Evolutionary conservation across 768 basidiomycete genomes (phyloP).

Genomic region (Pleurotus giganteus): DNA sequence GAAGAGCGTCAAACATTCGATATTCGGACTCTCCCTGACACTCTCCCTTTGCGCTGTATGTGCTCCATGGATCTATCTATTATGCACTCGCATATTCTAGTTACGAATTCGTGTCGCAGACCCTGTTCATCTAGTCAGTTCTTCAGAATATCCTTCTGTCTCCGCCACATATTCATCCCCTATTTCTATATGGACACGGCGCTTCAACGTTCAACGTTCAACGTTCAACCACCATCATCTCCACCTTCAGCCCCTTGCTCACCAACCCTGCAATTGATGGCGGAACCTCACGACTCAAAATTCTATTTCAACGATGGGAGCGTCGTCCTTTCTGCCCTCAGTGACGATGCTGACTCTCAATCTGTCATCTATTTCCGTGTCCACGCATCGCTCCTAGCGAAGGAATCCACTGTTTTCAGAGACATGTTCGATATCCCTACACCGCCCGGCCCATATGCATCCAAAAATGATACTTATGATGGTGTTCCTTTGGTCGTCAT

Average conservation of each 20-base stretch:
- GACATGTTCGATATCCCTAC: constrained; percentile 14
- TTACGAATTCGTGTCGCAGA: no score
- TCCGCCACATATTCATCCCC: no score
- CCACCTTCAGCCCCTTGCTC: not conserved
- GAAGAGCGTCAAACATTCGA: no score
- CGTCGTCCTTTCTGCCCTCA: constrained; percentile 10
- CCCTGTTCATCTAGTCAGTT: no score
- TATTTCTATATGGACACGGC: no score
- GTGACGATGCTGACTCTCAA: not conserved
- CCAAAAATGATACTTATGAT: constrained; percentile 9
- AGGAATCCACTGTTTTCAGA: constrained; percentile 12
- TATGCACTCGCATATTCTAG: no score
- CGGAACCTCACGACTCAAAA: not conserved
- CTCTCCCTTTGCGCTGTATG: no score
- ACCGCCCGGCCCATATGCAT: not conserved
- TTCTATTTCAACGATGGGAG: constrained; percentile 16
- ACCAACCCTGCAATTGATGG: not conserved
- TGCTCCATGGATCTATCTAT: no score
- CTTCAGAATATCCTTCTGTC: no score
- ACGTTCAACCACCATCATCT: no score
- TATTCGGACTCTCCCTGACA: no score
- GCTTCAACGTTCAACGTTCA: no score
- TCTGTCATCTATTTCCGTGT: constrained; percentile 11
- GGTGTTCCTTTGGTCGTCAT: constrained; percentile 14
- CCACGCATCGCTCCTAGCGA: constrained; percentile 12